These are phyloP conservation scores for Boletus tylopilopsis DNA, from an alignment of 768 basidiomycete species.

Conservation along the genomic window DNA sequence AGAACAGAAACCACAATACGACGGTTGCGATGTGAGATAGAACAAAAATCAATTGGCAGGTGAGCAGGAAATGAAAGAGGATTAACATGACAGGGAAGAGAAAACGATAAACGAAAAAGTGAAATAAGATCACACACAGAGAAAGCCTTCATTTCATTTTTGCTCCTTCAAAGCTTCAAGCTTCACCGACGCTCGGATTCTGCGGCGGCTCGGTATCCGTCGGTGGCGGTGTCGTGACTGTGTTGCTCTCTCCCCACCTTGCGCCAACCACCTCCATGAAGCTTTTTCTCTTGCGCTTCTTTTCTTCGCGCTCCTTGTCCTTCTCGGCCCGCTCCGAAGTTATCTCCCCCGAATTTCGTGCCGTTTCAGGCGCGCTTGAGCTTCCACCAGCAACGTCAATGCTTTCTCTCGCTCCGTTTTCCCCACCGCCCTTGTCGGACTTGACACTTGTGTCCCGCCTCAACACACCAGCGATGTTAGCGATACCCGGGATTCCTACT, in stretches of 20 bases:
- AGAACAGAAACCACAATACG: constrained; percentile 10
- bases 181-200: constrained; percentile 3
- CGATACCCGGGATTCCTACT: constrained; percentile 34
- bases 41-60: constrained; percentile 9
- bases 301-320: constrained; percentile 51
- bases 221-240: constrained; percentile 35
- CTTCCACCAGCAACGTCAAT: constrained; percentile 15
- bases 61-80: constrained; percentile 1
- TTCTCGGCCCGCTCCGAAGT: constrained; percentile 46
- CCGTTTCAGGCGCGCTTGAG: constrained; percentile 39
- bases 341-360: constrained; percentile 48
- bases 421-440: constrained; percentile 38
- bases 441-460: constrained; percentile 34
- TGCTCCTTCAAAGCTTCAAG: constrained; percentile 12
- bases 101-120: constrained; percentile 8
- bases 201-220: constrained; percentile 17
- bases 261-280: constrained; percentile 38
- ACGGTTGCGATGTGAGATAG: constrained; percentile 10
- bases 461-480: constrained; percentile 28
- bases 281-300: constrained; percentile 63
- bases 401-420: constrained; percentile 15
- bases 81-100: background rate
- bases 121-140: constrained; percentile 7
- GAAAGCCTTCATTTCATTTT: background rate
- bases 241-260: constrained; percentile 23